A percentile compares a stretch with the other conserved stretches of the same genome.
Conservation (phyloP, 176 grass and related monocot species). For the Tuctoria greenei region DNA sequence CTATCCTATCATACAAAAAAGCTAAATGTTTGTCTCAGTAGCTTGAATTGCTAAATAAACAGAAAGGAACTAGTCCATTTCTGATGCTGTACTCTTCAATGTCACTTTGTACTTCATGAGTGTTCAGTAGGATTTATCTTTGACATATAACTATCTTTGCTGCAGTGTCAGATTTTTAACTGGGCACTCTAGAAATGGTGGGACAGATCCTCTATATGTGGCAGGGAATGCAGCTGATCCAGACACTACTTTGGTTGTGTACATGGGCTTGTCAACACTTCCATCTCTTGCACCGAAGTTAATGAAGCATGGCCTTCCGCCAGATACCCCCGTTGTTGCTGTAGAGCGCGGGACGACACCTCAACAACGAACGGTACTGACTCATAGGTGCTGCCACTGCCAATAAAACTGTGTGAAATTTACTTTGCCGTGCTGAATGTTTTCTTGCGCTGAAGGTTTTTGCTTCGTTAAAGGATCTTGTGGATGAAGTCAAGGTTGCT, state of each 20-base stretch:
- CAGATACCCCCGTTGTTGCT: constrained; percentile 82
- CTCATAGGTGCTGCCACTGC: not conserved
- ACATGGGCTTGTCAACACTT: constrained; percentile 93
- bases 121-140: not conserved
- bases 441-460: constrained; percentile 61
- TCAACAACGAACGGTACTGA: constrained; percentile 69
- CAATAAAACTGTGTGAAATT: not conserved
- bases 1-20: not conserved
- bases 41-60: not conserved
- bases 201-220: constrained; percentile 81
- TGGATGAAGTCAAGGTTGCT: constrained; percentile 60
- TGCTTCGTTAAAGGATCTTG: constrained; percentile 62
- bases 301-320: constrained; percentile 74
- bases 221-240: constrained; percentile 84
- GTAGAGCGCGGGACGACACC: constrained; percentile 86
- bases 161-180: constrained; percentile 95
- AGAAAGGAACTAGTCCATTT: not conserved
- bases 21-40: not conserved
- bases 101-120: not conserved
- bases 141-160: constrained; percentile 27
- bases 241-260: constrained; percentile 90
- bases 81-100: constrained; percentile 11
- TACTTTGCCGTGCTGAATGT: constrained; percentile 20
- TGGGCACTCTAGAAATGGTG: constrained; percentile 93
- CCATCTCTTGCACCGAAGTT: constrained; percentile 74